Evolutionary conservation across 108 stramenopile genomes (phyloP).

Genomic region (Skeletonema tropicum): DNA sequence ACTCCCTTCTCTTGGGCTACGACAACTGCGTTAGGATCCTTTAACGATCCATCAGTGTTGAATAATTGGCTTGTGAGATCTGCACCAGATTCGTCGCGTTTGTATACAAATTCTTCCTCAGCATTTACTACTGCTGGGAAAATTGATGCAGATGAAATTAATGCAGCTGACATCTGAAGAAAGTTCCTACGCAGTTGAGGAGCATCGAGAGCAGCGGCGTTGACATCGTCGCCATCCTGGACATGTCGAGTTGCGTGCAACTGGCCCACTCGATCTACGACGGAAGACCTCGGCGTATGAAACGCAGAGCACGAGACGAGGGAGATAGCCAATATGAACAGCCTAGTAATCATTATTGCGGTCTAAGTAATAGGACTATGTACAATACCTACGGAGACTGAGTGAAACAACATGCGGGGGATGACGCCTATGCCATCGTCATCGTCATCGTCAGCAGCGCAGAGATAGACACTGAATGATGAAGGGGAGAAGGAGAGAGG

Average conservation of each 20-base stretch:
- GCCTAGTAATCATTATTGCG: not conserved
- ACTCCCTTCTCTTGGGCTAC: slow-evolving; percentile 67
- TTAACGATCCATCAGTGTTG: slow-evolving; percentile 80
- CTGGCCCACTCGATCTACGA: not conserved
- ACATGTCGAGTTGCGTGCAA: slow-evolving; percentile 3
- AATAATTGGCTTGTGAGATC: slow-evolving; percentile 70
- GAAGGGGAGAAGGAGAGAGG: no score
- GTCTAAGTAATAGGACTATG: not conserved
- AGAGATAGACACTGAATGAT: no score
- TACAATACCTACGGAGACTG: no score
- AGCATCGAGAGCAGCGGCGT: not conserved
- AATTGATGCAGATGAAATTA: slow-evolving; percentile 10
- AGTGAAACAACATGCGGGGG: no score
- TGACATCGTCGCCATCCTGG: not conserved
- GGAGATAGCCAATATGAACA: not conserved
- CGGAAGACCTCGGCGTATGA: slow-evolving; percentile 6
- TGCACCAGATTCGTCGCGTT: slow-evolving; percentile 10
- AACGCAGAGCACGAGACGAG: slow-evolving; percentile 12
- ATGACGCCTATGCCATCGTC: no score
- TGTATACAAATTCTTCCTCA: slow-evolving; percentile 21
- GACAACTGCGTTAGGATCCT: slow-evolving; percentile 35
- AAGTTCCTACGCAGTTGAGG: slow-evolving; percentile 35
- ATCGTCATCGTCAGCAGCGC: no score
- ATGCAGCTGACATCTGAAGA: slow-evolving; percentile 12
- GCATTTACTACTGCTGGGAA: slow-evolving; percentile 13